Evolutionary conservation across 1,284 basidiomycete genomes (phyloP), one percentile per base, ranked within the genome.

Genomic region (Sutorius eximius): DNA sequence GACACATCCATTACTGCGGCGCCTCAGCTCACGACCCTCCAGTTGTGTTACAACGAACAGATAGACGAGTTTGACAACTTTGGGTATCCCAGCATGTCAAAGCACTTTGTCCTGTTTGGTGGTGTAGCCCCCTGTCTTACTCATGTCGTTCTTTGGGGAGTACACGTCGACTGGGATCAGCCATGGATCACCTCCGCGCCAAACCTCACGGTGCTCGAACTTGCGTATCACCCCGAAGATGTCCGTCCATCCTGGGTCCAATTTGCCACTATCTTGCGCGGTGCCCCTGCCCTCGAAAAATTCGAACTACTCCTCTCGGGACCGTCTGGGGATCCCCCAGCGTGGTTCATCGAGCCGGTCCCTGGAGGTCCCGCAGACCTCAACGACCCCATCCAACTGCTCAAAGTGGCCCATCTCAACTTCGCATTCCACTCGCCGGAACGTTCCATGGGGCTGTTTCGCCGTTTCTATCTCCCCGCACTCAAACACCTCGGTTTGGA

Each of bases 161-260:
- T 87, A 2, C 85, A 86, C 54, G 62, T 87, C 27, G 77, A 83
- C 52, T 88, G 86, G 86, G 73, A 67, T 66, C 47, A 77, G 74
- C 11, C 60, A 71, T 10, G 62, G 72, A 32, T 75, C 80, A 44
- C 68, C 79, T 36, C 62, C 59, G 34, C 75, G 67, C 16, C 57
- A 20, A 61, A 58, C 11, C 68, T 88, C 24, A 63, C 60, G n/a
- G 75, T 78, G 13, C 61, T 88, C 18, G 78, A 83, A 59, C 68
- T 89, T 36, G 77, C 81, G 0, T 86, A 78, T 66, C 84, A 85
- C 56, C 64, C 77, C 9, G 71, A 76, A 36, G 80, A 85, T 57
- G 82, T 82, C 16, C 78, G 83, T 9, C 85, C 84, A 1, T 74
- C 77, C 3, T 85, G 77, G 65, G 61, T 62, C 11, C 72, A 75